Base-by-base conservation (phyloP, 139 green algal species). In the Tetraselmis chui region DNA sequence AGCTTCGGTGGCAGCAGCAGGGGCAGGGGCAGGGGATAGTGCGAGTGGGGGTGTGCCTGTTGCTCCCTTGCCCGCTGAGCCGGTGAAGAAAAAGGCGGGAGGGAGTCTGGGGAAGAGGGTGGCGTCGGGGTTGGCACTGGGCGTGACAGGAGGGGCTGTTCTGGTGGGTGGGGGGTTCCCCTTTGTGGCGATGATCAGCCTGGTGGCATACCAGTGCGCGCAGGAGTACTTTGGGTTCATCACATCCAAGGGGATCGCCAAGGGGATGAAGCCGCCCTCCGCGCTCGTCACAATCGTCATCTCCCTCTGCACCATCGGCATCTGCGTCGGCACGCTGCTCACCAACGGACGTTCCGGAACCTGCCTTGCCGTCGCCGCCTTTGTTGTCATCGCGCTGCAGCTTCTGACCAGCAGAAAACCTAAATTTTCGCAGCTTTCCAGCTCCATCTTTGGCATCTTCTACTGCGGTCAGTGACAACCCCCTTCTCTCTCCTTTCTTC, bases 381-480 rank as follows among this genome's bases (percentile, higher is more conserved):
- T 98, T 82, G 29, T 92, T 1, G 83, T 97, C 67, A 87, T 97
- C 2, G 91, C 89, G 28, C 85, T 95, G 76, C 90, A 98, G 75
- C 83, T 97, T 1, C 30, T 95, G 1, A 83, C 83, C 11, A 87
- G 84, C 11, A 82, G 87, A 32, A 94, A 94, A 83, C 92, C 93
- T 18, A 91, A 88, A 76, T 97, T 97, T 75, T 82, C 91, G 24
- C 93, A 97, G 88, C 89, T 98, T 28, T 89, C 94, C 0, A 94
- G 90, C 0, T 90, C 91, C 1, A 80, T 97, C 23, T 97, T 98
- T 87, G 94, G 94, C 27, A 83, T 98, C 27, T 94, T 98, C 30
- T 98, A 98, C 87, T 98, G 95, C 81, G 94, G 94, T 97, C 77
- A 31, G 89, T 5, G 45, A 5, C 11, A 5, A 67, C 18, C 18